Conservation (phyloP, 768 basidiomycete species). For the Trametes sanguinea region DNA sequence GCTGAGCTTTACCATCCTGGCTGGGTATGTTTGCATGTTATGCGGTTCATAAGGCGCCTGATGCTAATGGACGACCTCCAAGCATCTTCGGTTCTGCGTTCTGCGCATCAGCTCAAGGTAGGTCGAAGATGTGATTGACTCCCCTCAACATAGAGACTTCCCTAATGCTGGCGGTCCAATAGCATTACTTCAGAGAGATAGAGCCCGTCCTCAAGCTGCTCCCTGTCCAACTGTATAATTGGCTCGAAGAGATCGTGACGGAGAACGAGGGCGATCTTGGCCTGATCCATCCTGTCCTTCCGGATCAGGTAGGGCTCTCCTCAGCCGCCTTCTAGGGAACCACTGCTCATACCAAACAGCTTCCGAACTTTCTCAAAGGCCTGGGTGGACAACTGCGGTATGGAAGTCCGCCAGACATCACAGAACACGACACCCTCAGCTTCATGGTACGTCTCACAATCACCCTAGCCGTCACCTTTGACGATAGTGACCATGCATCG, state of each 20-base stretch:
- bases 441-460: constrained; percentile 25
- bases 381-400: constrained; percentile 27
- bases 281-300: constrained; percentile 30
- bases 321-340: not conserved
- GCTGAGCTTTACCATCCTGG: constrained; percentile 28
- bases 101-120: constrained; percentile 32
- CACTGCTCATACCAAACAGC: constrained; percentile 8
- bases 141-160: not conserved
- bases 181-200: constrained; percentile 32
- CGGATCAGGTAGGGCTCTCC: constrained; percentile 24
- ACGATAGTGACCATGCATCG: not conserved
- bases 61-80: not conserved
- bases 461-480: not conserved
- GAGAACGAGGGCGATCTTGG: constrained; percentile 30
- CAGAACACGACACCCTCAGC: constrained; percentile 25
- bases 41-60: no score
- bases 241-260: constrained; percentile 29
- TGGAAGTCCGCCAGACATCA: constrained; percentile 27
- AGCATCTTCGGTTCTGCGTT: constrained; percentile 33
- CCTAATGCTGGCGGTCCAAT: not conserved
- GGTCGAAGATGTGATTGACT: not conserved
- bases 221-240: constrained; percentile 28
- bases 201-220: constrained; percentile 27
- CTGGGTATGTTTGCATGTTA: constrained; percentile 22
- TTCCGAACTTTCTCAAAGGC: constrained; percentile 32